Evolutionary conservation across 257 asterid genomes (phyloP).

Genomic region (Nicotiana sylvestris): DNA sequence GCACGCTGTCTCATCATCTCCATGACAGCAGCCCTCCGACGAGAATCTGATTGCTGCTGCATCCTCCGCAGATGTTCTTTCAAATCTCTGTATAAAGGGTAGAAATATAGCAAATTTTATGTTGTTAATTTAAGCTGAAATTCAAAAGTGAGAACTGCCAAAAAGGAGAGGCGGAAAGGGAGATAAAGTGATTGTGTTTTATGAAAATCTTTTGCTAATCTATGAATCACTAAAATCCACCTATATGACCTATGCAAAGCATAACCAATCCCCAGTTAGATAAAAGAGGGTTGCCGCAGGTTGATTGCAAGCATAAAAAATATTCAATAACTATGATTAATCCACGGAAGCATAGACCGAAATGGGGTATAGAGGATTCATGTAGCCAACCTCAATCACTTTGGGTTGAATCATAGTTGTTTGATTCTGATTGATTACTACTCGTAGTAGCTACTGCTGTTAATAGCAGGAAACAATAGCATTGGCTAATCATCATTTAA

Average conservation of each 20-base stretch:
- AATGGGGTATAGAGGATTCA: background rate
- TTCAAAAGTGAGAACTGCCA: background rate
- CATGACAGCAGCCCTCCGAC: constrained; percentile 93
- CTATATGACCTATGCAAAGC: background rate
- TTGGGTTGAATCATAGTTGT: background rate
- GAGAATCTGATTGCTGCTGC: constrained; percentile 90
- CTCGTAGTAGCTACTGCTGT: background rate
- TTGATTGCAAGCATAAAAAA: background rate
- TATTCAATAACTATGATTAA: background rate
- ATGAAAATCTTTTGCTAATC: background rate
- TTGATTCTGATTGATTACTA: background rate
- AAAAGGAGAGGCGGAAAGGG: background rate
- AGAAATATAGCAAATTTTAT: background rate
- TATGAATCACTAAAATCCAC: background rate
- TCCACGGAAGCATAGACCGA: background rate
- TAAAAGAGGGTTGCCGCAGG: background rate
- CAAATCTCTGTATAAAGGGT: constrained; percentile 56
- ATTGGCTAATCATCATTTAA: background rate
- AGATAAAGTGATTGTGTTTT: background rate
- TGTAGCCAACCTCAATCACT: background rate
- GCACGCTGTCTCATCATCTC: constrained; percentile 99
- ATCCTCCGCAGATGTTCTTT: constrained; percentile 68
- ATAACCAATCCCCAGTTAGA: background rate
- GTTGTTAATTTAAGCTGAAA: background rate
- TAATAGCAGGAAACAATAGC: background rate